These are phyloP conservation scores for Neurospora tetrasperma DNA, from an alignment of 495 filamentous ascomycete species.

Conservation along the genomic window DNA sequence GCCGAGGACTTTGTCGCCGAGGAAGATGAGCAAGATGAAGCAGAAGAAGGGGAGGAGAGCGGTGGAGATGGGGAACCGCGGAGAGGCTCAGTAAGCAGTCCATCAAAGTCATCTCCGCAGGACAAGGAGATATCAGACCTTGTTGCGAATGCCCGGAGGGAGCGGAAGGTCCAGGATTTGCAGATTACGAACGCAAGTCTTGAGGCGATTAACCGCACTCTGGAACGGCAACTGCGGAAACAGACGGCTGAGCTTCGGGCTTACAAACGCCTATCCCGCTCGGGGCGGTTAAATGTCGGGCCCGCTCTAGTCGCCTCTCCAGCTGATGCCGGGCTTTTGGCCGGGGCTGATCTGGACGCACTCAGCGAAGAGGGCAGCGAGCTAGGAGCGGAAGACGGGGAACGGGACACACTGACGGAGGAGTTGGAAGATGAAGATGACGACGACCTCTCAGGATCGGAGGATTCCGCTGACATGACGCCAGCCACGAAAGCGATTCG, in stretches of 20 bases:
- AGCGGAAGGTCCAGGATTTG: conserved; percentile 93
- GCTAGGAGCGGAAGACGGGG: conserved; percentile 29
- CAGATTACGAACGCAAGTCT: conserved; percentile 96
- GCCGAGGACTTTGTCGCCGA: conserved; percentile 36
- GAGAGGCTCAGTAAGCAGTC: conserved; percentile 36
- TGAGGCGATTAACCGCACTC: conserved; percentile 87
- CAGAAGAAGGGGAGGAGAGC: conserved; percentile 2
- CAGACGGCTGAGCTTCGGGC: conserved; percentile 81
- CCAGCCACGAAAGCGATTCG: conserved; percentile 34
- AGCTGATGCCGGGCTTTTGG: conserved; percentile 17
- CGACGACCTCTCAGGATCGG: conserved; percentile 29
- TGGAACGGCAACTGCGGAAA: conserved; percentile 85
- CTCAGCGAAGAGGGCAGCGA: conserved; percentile 41
- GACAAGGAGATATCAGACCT: conserved; percentile 51
- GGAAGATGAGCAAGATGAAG: conserved; percentile 10
- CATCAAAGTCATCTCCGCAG: conserved; percentile 37
- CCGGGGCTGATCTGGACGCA: conserved; percentile 33
- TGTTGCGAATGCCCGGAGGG: conserved; percentile 74
- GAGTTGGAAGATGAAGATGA: conserved; percentile 31
- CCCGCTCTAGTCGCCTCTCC: not conserved
- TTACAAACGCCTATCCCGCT: conserved; percentile 69
- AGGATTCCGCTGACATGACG: conserved; percentile 36
- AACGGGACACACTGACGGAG: conserved; percentile 7
- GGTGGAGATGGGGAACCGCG: conserved; percentile 19
- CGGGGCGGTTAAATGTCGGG: conserved; percentile 52